A percentile compares a stretch with the other conserved stretches of the same genome.
Evolutionary conservation across 352 stramenopile species (phyloP).

Genomic region (Pythium utonaiense): DNA sequence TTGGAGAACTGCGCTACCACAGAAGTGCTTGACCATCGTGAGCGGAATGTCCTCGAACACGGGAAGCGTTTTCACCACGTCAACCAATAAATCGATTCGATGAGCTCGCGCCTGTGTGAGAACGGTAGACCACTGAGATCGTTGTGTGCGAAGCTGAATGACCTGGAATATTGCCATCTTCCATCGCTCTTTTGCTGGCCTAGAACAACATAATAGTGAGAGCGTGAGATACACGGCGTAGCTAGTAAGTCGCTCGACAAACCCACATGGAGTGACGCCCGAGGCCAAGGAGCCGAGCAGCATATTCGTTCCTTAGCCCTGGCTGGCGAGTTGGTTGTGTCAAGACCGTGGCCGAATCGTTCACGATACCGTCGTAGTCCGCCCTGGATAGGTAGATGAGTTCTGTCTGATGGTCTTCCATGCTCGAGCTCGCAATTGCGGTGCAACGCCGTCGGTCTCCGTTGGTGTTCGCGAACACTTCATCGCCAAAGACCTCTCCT

Average conservation of each 20-base stretch:
- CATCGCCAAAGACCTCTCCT: slow-evolving; percentile 44
- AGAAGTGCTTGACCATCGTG: slow-evolving; percentile 26
- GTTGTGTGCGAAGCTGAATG: slow-evolving; percentile 31
- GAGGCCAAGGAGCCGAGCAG: slow-evolving; percentile 14
- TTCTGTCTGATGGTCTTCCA: background rate
- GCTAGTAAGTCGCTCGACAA: background rate
- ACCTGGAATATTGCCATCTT: slow-evolving; percentile 34
- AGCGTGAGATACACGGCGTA: background rate
- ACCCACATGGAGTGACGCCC: slow-evolving; percentile 13
- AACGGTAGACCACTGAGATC: slow-evolving; percentile 32
- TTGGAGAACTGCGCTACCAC: slow-evolving; percentile 29
- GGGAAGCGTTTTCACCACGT: slow-evolving; percentile 27
- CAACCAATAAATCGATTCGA: slow-evolving; percentile 37
- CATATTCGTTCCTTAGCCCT: background rate
- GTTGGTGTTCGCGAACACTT: slow-evolving; percentile 23
- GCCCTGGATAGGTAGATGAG: slow-evolving; percentile 22
- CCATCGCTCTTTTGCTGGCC: slow-evolving; percentile 28
- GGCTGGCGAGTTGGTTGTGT: background rate
- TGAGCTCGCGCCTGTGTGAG: slow-evolving; percentile 28
- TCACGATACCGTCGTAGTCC: slow-evolving; percentile 13
- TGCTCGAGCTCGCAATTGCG: slow-evolving; percentile 15
- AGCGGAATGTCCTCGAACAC: slow-evolving; percentile 30
- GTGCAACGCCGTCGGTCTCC: slow-evolving; percentile 22
- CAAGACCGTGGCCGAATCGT: background rate
- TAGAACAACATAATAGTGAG: too few species aligned